A percentile compares a stretch with the other conserved stretches of the same genome.
Evolutionary conservation across 768 basidiomycete genomes (phyloP).

Genomic region (Peribolospora baueri): DNA sequence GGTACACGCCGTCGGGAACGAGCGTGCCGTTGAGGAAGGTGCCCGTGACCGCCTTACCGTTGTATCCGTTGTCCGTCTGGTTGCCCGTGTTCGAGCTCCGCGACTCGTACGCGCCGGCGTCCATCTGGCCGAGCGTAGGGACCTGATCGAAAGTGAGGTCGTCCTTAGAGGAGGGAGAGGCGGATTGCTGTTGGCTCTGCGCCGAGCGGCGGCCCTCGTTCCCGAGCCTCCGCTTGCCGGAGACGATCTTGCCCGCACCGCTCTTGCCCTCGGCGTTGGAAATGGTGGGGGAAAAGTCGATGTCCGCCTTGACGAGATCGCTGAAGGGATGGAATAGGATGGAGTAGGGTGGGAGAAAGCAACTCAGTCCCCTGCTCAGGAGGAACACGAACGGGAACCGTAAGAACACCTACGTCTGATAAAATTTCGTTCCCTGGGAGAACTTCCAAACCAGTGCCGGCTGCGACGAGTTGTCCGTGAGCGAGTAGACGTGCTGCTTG

Average conservation of each 20-base stretch:
- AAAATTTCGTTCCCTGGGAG: too few relatives aligned
- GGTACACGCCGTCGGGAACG: conserved; percentile 25
- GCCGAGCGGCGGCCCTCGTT: not conserved
- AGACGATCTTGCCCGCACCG: too few relatives aligned
- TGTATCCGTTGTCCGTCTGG: conserved; percentile 15
- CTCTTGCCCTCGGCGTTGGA: not conserved
- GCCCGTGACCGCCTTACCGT: conserved; percentile 14
- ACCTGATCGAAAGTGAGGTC: conserved; percentile 12
- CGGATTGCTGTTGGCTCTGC: not conserved
- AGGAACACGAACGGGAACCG: too few relatives aligned
- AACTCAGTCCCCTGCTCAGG: too few relatives aligned
- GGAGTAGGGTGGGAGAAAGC: too few relatives aligned
- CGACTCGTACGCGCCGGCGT: conserved; percentile 9
- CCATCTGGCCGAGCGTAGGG: conserved; percentile 18
- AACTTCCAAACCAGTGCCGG: too few relatives aligned
- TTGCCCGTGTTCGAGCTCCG: conserved; percentile 2
- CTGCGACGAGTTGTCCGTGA: too few relatives aligned
- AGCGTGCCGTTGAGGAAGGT: conserved; percentile 23
- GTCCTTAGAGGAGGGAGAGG: not conserved
- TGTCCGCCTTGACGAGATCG: conserved; percentile 10
- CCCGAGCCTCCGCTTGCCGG: too few relatives aligned
- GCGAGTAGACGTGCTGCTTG: too few relatives aligned
- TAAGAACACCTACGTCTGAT: too few relatives aligned
- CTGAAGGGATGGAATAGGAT: too few relatives aligned
- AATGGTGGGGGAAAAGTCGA: conserved; percentile 8